These are phyloP conservation scores for Immersiporthe knoxdaviesiana DNA, from an alignment of 2,329 filamentous ascomycete genomes.

Conservation along the genomic window DNA sequence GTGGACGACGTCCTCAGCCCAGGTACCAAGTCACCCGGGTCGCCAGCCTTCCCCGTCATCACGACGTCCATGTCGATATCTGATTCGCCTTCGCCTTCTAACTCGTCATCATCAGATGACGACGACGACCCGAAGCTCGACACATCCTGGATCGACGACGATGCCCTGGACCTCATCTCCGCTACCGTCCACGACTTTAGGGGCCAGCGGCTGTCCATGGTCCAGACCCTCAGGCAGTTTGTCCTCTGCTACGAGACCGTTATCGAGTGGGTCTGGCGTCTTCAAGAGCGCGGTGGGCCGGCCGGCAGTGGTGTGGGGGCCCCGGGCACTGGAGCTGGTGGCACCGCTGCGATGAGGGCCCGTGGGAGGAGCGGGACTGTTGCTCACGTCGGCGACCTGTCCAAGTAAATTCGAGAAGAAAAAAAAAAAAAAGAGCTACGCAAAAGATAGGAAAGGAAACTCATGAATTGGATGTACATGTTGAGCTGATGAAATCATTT, in stretches of 20 bases:
- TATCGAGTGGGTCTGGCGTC: constrained; percentile 75
- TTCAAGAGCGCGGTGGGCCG: constrained; percentile 43
- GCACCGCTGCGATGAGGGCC: constrained; percentile 26
- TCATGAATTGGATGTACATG: too few relatives aligned
- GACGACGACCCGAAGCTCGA: constrained; percentile 40
- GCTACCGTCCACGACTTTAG: constrained; percentile 91
- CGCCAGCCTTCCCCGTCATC: constrained; percentile 36
- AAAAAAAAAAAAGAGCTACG: too few relatives aligned
- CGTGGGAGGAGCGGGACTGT: constrained; percentile 28
- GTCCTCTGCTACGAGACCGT: constrained; percentile 97
- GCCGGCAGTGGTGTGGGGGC: constrained; percentile 32
- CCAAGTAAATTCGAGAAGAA: too few relatives aligned
- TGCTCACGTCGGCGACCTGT: constrained; percentile 21
- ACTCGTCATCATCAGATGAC: constrained; percentile 26
- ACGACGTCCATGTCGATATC: constrained; percentile 32
- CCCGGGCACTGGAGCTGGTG: constrained; percentile 25
- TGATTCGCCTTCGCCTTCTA: constrained; percentile 23
- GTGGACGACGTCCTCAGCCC: constrained; percentile 28
- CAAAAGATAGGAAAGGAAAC: too few relatives aligned
- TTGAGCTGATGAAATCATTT: too few relatives aligned
- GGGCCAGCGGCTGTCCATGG: constrained; percentile 89
- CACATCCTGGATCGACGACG: constrained; percentile 69
- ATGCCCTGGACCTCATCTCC: constrained; percentile 77
- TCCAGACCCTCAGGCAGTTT: constrained; percentile 90
- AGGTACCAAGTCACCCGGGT: constrained; percentile 23